Base-by-base conservation (phyloP, 495 filamentous ascomycete genomes). In the Penicillium pancosmium region DNA sequence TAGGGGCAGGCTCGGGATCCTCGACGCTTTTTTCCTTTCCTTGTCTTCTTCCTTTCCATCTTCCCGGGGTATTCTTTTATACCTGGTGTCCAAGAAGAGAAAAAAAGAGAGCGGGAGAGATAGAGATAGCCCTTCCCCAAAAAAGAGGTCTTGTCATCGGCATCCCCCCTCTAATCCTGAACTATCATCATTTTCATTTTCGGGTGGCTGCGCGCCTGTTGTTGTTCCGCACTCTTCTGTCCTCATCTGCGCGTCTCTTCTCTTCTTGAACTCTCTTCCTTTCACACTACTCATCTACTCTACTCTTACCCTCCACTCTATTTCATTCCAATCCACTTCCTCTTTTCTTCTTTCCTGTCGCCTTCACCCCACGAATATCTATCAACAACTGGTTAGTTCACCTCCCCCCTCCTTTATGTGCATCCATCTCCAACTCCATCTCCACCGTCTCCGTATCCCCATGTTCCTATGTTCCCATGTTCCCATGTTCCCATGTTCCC, bases 1-100 rank as follows among this genome's bases (percentile, higher is more conserved):
- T 78, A 78, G 75, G 75, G 72, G 71, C 75, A 62, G 64, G 64
- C 66, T 71, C 66, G 74, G 73, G 69, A 75, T 73, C 70, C 67
- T 73, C 61, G 69, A 67, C 68, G 66, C 70, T 66, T 68, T 70
- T 70, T 69, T 60, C 59, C 58, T 59, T 52, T 56, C 36, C 48
- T 44, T 53, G 46, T 59, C 63, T 25, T 57, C 58, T 38, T 59
- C 54, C 52, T 64, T 54, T 57, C 53, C 60, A 27, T 64, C 60
- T 63, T 50, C 59, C 51, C 57, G 41, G 41, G 15, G 18, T 60
- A 60, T 61, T 57, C 57, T 59, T 59, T 35, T 60, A 53, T 60
- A 56, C 55, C 47, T 12, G 6, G 6, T 38, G 27, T 31, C 8
- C 27, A 31, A 31, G 27, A 31, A 31, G 27, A 31, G 27, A 31